These are phyloP conservation scores for Usnea hakonensis DNA, from an alignment of 495 filamentous ascomycete genomes.

Conservation along the genomic window DNA sequence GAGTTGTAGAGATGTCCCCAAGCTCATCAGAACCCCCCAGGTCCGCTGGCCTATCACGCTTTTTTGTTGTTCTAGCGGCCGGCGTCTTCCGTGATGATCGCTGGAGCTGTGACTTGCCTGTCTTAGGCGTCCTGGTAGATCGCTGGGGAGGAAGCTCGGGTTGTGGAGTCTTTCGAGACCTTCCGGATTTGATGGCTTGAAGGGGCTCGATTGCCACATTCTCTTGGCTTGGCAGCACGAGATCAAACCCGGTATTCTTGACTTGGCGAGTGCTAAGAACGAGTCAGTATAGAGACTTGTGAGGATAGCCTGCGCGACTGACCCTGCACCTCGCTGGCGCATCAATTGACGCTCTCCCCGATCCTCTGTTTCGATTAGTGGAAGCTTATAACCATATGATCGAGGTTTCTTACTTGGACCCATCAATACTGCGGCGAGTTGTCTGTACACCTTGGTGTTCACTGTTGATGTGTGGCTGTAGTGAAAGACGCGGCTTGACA, in stretches of 20 bases:
- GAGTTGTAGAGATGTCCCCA: background rate
- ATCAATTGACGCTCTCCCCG: slow-evolving; percentile 19
- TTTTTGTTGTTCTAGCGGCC: background rate
- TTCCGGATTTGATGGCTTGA: slow-evolving; percentile 14
- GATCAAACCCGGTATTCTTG: slow-evolving; percentile 17
- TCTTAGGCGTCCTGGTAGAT: slow-evolving; percentile 14
- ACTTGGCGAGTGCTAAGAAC: slow-evolving; percentile 18
- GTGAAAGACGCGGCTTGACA: background rate
- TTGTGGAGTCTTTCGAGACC: slow-evolving; percentile 15
- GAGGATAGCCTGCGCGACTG: background rate
- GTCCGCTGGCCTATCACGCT: slow-evolving; percentile 1
- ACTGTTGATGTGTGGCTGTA: background rate
- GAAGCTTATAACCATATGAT: no score
- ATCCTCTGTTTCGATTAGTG: no score
- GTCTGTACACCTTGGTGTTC: background rate
- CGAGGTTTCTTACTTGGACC: background rate
- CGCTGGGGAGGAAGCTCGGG: slow-evolving; percentile 16
- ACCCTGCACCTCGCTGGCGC: slow-evolving; percentile 24
- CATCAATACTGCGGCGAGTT: background rate
- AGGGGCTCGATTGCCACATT: slow-evolving; percentile 1
- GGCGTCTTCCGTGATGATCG: slow-evolving; percentile 1
- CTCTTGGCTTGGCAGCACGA: slow-evolving; percentile 17
- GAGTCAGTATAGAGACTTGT: background rate
- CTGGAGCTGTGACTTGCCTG: slow-evolving; percentile 1
- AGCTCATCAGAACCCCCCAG: background rate